Base-by-base conservation (phyloP, 306 rosid species). In the Alnus glutinosa region DNA sequence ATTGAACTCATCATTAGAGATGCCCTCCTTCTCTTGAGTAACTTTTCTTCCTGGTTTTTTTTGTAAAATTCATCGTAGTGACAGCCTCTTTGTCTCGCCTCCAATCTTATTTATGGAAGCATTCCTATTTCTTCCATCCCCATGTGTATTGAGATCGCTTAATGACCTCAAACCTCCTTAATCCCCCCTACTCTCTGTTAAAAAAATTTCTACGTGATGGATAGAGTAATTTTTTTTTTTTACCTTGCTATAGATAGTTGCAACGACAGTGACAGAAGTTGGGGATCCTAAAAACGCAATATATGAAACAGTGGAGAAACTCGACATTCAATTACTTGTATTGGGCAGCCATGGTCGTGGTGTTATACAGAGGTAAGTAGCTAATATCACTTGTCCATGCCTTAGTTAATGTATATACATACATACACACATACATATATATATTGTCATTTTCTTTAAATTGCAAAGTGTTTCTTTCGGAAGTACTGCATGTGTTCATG, bases 331-430 rank as follows among this genome's bases (percentile, higher is more conserved):
- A 67, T 76, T 87, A 57, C 86, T 87, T 55, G 79, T 87, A 19
- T 64, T 87, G 52, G 90, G 88, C 78, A 82, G 83, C 84, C 88
- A 77, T 78, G 44, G 90, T 47, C 81, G 79, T 2, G 88, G 88
- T 74, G 30, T 55, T 19, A 36, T 87, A 12, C 18, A 51, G 44
- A 84, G 86, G 88, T 79, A 71, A 18, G 7, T 30, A 7, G 66
- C 48, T 16, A 42, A 42, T 8, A 9, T 9, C 9, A 16, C 18
- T 44, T 19, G 3, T n/a, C 5, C 16, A 55, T 39, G 51, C 36
- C 19, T 37, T 74, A 4, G n/a, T 11, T 23, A 23, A 23, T 23
- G 28, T 23, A 23, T 23, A 23, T 23, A 23, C 28, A 23, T 23
- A 23, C 28, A 23, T 23, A 23, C 28, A 23, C 0, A 23, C 28